These are phyloP conservation scores for Secale cereale DNA, from an alignment of 176 grass and related monocot species.

Conservation along the genomic window DNA sequence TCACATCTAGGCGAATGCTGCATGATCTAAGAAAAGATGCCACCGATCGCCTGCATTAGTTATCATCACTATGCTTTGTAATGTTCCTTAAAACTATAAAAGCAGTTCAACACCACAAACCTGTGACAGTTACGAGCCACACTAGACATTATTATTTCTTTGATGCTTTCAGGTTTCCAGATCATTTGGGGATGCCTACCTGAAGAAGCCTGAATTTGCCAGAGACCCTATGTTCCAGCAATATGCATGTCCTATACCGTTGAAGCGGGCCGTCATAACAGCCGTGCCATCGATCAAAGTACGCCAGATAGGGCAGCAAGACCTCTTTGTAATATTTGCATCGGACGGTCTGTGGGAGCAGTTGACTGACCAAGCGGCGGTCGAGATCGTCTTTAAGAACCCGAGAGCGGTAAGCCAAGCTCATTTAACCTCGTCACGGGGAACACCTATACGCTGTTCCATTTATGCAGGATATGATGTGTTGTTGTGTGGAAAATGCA, in stretches of 20 bases:
- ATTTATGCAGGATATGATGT: neutral
- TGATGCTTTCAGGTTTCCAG: constrained; percentile 46
- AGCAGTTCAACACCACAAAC: neutral
- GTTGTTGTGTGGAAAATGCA: constrained; percentile 9
- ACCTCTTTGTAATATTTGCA: constrained; percentile 56
- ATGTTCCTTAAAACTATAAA: neutral
- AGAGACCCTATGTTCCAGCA: constrained; percentile 37
- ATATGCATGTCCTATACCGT: constrained; percentile 19
- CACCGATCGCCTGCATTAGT: neutral
- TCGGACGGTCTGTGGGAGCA: constrained; percentile 67
- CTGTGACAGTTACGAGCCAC: neutral
- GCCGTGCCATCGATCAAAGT: constrained; percentile 52
- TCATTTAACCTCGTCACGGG: neutral
- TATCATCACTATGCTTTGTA: constrained; percentile 3
- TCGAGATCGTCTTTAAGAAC: constrained; percentile 54
- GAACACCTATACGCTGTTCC: neutral
- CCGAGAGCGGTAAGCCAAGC: constrained; percentile 34
- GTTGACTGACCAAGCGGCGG: constrained; percentile 38
- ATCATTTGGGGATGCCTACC: constrained; percentile 55
- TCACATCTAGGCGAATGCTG: neutral
- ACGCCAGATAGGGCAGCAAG: constrained; percentile 41
- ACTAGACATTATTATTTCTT: neutral
- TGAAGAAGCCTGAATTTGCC: constrained; percentile 48
- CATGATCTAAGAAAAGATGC: neutral
- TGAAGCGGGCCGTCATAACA: constrained; percentile 39